Evolutionary conservation across 2,329 filamentous ascomycete genomes (phyloP), one percentile per base, ranked within the genome.

Genomic region (Nothophoma quercina): DNA sequence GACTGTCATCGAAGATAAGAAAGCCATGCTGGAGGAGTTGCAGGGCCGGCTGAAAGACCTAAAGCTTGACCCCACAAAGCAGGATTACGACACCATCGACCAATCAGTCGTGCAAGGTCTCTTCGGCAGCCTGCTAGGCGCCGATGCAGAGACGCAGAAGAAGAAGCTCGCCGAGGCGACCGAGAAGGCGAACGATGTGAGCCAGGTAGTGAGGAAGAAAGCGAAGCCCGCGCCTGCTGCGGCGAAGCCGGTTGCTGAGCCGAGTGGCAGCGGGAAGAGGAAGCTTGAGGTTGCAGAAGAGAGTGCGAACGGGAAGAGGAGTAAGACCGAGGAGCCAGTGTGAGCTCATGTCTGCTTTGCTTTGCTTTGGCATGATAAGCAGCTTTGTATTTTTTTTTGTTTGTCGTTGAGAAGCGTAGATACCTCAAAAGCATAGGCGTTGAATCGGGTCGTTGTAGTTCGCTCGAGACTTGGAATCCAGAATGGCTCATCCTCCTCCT

Each of bases 21-120:
- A 89, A 75, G 88, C 92, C 55, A 85, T 95, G 60, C 82, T 93
- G 39, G 82, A 83, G 45, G 90, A 95, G 61, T 90, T 95, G 85
- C 64, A 65, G 21, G 65, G 59, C 15, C 81, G 89, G 60, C 84
- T 93, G 26, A 76, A 82, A 34, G 90, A 95, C 50, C 81, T 93
- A 26, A 84, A 84, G 51, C 83, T 82, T 50, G 84, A 86, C 3
- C 85, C 85, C 0, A 78, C 54, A 76, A 67, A 67, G 45, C 65
- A 72, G 32, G 58, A 65, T 12, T 59, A 65, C 25, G 68, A 73
- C 35, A 81, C 81, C 16, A 63, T 76, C 5, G 75, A 77, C 28
- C 63, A 76, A 72, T 46, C 72, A 12, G 76, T 83, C 16, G 73
- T 86, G 23, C 78, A 83, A 43, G 86, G 88, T 23, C 79, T 91